Base-by-base conservation (phyloP, 2,329 filamentous ascomycete species). In the Penicillium sp. region DNA sequence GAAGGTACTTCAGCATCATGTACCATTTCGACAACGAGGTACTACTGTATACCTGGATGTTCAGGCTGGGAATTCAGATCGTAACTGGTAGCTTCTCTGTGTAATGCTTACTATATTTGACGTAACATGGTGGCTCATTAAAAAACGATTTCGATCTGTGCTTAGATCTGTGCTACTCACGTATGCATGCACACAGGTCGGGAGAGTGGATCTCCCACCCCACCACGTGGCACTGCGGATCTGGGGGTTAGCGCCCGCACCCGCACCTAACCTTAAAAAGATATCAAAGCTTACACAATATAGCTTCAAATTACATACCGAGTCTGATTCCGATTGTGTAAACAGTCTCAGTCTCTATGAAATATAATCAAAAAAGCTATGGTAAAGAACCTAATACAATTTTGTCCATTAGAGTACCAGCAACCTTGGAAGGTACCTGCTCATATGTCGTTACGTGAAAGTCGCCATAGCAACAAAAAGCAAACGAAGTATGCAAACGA, bases 211-310 rank as follows among this genome's bases (percentile, higher is more conserved):
- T 43, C 22, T 22, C 9, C 9, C 31, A 24, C 6, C 9, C n/a
- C 5, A 19, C 38, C 45, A 43, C 39, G 45, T 48, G 42, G 42
- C 28, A 12, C 43, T 45, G 35, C 29, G 24, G 29, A 49, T 49
- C 48, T 4, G 33, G 42, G 41, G 35, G 5, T 29, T 49, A 45
- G 42, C 29, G 29, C 29, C 42, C 35, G 34, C 42, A 19, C 17
- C 33, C 9, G 39, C n/a, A 10, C 3, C 8, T 43, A 41, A 46
- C 21, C 31, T 49, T 49, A 49, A 45, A 45, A 49, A 35, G 0
- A 22, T 19, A 32, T 5, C 28, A 24, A 26, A 35, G n/a, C 15
- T 3, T n/a, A 22, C 17, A 31, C 17, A 41, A 19, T 12, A 37
- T 21, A 37, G 34, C 19, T 22, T 15, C 2, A 6, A 15, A 21